Evolutionary conservation across 371 early-diverging fungal genomes (phyloP).

Genomic region (Mortierella sp.): DNA sequence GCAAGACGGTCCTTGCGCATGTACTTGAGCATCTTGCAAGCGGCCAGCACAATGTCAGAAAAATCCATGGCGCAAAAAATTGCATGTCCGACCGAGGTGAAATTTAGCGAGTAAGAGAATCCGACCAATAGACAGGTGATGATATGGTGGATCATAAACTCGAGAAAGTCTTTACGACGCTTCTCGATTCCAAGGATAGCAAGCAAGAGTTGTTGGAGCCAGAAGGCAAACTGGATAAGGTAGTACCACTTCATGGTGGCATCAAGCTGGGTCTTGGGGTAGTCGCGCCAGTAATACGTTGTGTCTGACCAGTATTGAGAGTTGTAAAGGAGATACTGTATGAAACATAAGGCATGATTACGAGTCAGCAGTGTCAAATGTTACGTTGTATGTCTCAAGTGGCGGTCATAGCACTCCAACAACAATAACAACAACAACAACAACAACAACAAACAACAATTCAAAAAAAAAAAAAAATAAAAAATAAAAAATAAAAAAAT

Average conservation of each 20-base stretch:
- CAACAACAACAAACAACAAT: not conserved
- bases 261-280: slow-evolving; percentile 71
- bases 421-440: not conserved
- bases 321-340: slow-evolving; percentile 67
- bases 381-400: not conserved
- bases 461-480: no score
- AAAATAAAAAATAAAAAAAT: slow-evolving; percentile 6
- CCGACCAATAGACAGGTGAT: slow-evolving; percentile 79
- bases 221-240: slow-evolving; percentile 83
- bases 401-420: not conserved
- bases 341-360: not conserved
- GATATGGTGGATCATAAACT: slow-evolving; percentile 86
- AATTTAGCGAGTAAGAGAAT: slow-evolving; percentile 78
- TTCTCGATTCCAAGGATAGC: slow-evolving; percentile 77
- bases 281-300: slow-evolving; percentile 75
- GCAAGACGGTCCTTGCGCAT: slow-evolving; percentile 68
- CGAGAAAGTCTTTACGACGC: slow-evolving; percentile 81
- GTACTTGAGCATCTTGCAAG: slow-evolving; percentile 84
- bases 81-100: slow-evolving; percentile 86
- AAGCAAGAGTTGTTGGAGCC: slow-evolving; percentile 81
- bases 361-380: not conserved
- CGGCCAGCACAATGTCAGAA: slow-evolving; percentile 82
- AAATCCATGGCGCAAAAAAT: slow-evolving; percentile 87
- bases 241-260: slow-evolving; percentile 81
- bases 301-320: slow-evolving; percentile 81